Base-by-base conservation (phyloP, 306 rosid species). In the Dalbergia cochinchinensis region DNA sequence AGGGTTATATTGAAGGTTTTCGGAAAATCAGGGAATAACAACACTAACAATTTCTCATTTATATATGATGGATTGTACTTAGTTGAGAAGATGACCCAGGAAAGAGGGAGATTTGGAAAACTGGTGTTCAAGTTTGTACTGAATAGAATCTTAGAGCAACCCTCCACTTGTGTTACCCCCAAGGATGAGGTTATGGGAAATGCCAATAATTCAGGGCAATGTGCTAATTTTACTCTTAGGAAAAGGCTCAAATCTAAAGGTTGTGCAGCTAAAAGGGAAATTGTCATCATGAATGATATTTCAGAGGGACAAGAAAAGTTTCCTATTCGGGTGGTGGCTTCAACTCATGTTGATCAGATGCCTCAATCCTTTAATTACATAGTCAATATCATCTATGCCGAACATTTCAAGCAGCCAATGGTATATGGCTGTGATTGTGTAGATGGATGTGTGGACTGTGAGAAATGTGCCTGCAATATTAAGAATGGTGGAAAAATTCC, bases 1-100 rank as follows among this genome's bases (percentile, higher is more conserved):
- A 83, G 92, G 59, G 88, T 85, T 22, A 79, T 89, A 61, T 31
- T 83, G 37, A 78, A 73, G 34, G 54, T 54, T 51, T 13, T 0
- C 10, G 14, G 19, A 18, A 61, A 53, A 1, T 76, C 6, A 8
- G 7, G 20, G n/a, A 54, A 1, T 9, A 37, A 59, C 5, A 19
- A 3, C 20, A 18, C 1, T 15, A 5, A 48, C 18, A 1, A 35
- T 1, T 7, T 0, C n/a, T 15, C 58, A 2, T 83, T 3, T 75
- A 15, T 81, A 0, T 87, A 87, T 53, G 82, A 75, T 75, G 90
- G 92, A 0, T 26, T 89, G 78, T 89, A 87, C 57, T 10, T 19
- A 0, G 88, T 87, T 7, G 84, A 22, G 5, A 15, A 26, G 2
- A 51, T 42, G 77, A 15, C 9, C n/a, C 80, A 70, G 45, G 78